Evolutionary conservation across 257 asterid genomes (phyloP).

Genomic region (Solanum raphanifolium): DNA sequence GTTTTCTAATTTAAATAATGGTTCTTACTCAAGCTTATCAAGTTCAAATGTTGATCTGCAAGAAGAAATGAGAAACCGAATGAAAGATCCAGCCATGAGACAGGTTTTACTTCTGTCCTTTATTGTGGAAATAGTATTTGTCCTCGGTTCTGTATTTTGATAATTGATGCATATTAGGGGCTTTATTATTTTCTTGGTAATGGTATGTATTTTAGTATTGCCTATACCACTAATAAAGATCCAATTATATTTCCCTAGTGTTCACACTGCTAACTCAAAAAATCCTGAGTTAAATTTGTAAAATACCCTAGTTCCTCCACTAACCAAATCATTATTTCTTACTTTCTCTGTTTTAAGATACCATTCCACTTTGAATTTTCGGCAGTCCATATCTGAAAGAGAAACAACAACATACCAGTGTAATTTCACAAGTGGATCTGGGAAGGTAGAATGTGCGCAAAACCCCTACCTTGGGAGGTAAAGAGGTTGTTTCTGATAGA

Average conservation of each 20-base stretch:
- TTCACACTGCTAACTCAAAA: background rate
- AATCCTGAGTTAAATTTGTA: background rate
- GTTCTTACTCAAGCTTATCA: constrained; percentile 35
- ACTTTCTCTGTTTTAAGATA: background rate
- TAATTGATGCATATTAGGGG: background rate
- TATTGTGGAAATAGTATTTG: background rate
- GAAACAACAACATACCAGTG: background rate
- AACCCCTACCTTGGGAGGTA: background rate
- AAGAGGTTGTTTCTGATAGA: background rate
- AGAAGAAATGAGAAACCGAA: constrained; percentile 89
- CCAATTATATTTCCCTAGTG: background rate
- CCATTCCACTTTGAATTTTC: background rate
- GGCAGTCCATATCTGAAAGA: background rate
- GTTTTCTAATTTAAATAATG: constrained; percentile 16
- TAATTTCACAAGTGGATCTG: background rate
- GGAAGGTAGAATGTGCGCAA: background rate
- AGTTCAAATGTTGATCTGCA: constrained; percentile 61
- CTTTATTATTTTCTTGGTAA: background rate
- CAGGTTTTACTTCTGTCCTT: constrained; percentile 42
- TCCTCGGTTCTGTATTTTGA: background rate
- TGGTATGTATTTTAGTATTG: background rate
- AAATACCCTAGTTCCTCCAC: background rate
- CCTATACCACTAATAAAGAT: background rate
- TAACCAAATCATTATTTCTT: background rate
- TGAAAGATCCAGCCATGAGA: constrained; percentile 96